These are phyloP conservation scores for Trichophyton benhamiae DNA, from an alignment of 2,329 filamentous ascomycete genomes.

Conservation along the genomic window DNA sequence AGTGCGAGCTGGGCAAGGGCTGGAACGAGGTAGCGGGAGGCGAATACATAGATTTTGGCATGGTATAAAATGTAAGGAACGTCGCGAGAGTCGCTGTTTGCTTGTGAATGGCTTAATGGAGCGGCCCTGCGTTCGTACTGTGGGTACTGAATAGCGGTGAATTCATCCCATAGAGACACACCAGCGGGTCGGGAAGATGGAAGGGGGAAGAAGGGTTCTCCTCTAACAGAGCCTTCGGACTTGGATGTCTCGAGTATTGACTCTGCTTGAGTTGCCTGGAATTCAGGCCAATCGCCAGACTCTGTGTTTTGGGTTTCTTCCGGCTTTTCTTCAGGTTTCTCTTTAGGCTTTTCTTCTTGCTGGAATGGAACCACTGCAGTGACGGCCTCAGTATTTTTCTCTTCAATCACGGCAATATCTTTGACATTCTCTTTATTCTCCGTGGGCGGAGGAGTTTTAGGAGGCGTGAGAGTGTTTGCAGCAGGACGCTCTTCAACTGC, in stretches of 20 bases:
- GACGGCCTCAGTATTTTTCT: not conserved
- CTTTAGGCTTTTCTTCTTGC: slow-evolving; percentile 4
- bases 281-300: slow-evolving; percentile 9
- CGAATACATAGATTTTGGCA: slow-evolving; percentile 34
- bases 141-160: slow-evolving; percentile 25
- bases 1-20: slow-evolving; percentile 30
- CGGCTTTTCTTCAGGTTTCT: not conserved
- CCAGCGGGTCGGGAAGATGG: slow-evolving; percentile 20
- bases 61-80: slow-evolving; percentile 31
- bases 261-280: slow-evolving; percentile 8
- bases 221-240: slow-evolving; percentile 5
- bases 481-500: slow-evolving; percentile 17
- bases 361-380: slow-evolving; percentile 11
- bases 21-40: slow-evolving; percentile 31
- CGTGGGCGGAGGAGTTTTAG: slow-evolving; percentile 27
- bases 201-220: slow-evolving; percentile 21
- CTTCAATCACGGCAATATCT: not conserved
- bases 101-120: slow-evolving; percentile 7
- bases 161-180: slow-evolving; percentile 30
- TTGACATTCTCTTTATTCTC: slow-evolving; percentile 10
- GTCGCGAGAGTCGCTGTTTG: slow-evolving; percentile 6
- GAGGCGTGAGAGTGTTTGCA: slow-evolving; percentile 25
- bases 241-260: not conserved
- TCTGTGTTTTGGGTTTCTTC: slow-evolving; percentile 1
- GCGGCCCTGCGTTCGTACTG: slow-evolving; percentile 15